Evolutionary conservation across 2,329 filamentous ascomycete genomes (phyloP).

Genomic region (Eurotiales sp.): DNA sequence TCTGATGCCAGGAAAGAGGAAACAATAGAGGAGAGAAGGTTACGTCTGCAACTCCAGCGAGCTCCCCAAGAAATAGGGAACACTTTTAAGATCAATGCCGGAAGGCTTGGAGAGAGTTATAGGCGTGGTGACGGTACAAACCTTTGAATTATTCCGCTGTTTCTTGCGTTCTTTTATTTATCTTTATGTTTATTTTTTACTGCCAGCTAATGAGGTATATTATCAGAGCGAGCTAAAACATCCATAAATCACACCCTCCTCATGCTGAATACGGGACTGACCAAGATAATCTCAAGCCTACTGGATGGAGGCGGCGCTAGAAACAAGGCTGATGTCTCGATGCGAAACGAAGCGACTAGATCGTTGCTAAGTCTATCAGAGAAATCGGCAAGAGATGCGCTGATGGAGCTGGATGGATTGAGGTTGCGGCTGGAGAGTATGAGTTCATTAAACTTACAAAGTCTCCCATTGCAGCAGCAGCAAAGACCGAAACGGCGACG

Average conservation of each 20-base stretch:
- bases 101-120: constrained; percentile 9
- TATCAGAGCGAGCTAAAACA: constrained; percentile 6
- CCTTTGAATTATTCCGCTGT: too few species aligned
- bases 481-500: not conserved
- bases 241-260: constrained; percentile 12
- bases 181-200: not conserved
- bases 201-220: not conserved
- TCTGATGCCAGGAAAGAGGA: too few species aligned
- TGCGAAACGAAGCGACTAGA: not conserved
- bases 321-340: not conserved
- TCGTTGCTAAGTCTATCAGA: constrained; percentile 9
- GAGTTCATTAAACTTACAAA: constrained; percentile 1
- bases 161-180: not conserved
- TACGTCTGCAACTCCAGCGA: not conserved
- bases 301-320: not conserved
- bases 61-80: constrained; percentile 2
- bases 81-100: constrained; percentile 5
- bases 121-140: constrained; percentile 12
- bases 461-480: not conserved
- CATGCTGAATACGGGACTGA: constrained; percentile 10
- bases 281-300: constrained; percentile 9
- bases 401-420: constrained; percentile 8
- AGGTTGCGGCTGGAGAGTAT: constrained; percentile 10
- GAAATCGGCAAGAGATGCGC: constrained; percentile 6
- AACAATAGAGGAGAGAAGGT: constrained; percentile 2